Percentiles rank a stretch among this genome's conserved stretches.
phyloP scores from a whole-genome alignment of 2,329 filamentous ascomycete genomes.

The Fusarium sp. region DNA sequence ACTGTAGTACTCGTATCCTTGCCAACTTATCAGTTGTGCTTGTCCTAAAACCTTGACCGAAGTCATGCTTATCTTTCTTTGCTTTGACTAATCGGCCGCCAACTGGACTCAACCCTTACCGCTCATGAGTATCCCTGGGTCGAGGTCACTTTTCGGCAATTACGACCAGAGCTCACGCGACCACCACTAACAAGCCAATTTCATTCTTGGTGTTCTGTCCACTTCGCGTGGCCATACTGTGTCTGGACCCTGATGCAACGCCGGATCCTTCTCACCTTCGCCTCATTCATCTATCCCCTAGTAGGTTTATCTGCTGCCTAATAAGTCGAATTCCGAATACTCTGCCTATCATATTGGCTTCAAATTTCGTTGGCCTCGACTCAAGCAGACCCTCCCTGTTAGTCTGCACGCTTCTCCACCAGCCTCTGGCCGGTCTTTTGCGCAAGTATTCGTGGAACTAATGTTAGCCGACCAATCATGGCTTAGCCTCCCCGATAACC shows the following conservation, averaged over 20 bases:
- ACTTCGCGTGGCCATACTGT: conserved; percentile 23
- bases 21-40: conserved; percentile 6
- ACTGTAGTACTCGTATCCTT: conserved; percentile 13
- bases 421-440: conserved; percentile 1
- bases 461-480: conserved; percentile 43
- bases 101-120: conserved; percentile 23
- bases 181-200: conserved; percentile 22
- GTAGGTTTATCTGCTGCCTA: conserved; percentile 17
- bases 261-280: neutral
- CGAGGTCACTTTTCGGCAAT: conserved; percentile 8
- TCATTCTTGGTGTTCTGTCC: conserved; percentile 11
- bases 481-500: conserved; percentile 44
- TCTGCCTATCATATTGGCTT: conserved; percentile 16
- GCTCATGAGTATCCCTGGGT: conserved; percentile 17
- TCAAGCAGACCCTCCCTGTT: conserved; percentile 30
- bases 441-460: conserved; percentile 26
- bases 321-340: conserved; percentile 5
- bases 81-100: conserved; percentile 16
- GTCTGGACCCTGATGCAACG: conserved; percentile 28
- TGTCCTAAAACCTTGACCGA: conserved; percentile 33
- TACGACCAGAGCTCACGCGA: conserved; percentile 32
- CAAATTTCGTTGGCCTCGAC: conserved; percentile 21
- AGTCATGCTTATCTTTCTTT: conserved; percentile 35
- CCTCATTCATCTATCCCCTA: conserved; percentile 39
- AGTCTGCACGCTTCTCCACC: conserved; percentile 29